These are phyloP conservation scores for Viola pubescens DNA, from an alignment of 441 rosid genomes.

Conservation along the genomic window DNA sequence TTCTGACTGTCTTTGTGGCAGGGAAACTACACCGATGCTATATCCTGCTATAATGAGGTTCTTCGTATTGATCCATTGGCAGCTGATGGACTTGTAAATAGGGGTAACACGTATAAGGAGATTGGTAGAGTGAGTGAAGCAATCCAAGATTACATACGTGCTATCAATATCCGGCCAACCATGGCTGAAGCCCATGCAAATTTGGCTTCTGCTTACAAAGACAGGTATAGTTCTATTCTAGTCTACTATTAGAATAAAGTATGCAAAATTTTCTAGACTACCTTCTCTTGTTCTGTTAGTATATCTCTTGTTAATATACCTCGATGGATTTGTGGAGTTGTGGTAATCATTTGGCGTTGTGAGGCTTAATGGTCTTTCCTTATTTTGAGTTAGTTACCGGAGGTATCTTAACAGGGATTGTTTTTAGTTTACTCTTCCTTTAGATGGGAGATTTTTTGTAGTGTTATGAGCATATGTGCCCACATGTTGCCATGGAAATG, in stretches of 20 bases:
- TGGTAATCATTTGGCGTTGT: not conserved
- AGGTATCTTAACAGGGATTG: not conserved
- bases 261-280: no score
- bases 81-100: slow-evolving; percentile 96
- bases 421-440: no score
- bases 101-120: slow-evolving; percentile 97
- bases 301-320: not conserved
- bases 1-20: slow-evolving; percentile 22
- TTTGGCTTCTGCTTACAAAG: slow-evolving; percentile 97
- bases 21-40: slow-evolving; percentile 97
- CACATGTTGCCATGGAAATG: no score
- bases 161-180: slow-evolving; percentile 70
- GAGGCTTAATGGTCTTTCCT: not conserved
- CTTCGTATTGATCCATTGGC: slow-evolving; percentile 96
- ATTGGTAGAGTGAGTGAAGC: slow-evolving; percentile 95
- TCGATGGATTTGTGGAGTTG: slow-evolving; percentile 3
- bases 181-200: slow-evolving; percentile 99
- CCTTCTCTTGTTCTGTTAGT: not conserved
- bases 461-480: no score
- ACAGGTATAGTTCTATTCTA: slow-evolving; percentile 45
- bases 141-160: slow-evolving; percentile 83
- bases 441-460: no score
- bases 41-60: slow-evolving; percentile 97
- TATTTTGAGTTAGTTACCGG: not conserved
- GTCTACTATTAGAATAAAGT: not conserved